Percentiles rank a stretch among this genome's conserved stretches.
Evolutionary conservation across 495 filamentous ascomycete species (phyloP).

Genomic region (Neurospora sp.): DNA sequence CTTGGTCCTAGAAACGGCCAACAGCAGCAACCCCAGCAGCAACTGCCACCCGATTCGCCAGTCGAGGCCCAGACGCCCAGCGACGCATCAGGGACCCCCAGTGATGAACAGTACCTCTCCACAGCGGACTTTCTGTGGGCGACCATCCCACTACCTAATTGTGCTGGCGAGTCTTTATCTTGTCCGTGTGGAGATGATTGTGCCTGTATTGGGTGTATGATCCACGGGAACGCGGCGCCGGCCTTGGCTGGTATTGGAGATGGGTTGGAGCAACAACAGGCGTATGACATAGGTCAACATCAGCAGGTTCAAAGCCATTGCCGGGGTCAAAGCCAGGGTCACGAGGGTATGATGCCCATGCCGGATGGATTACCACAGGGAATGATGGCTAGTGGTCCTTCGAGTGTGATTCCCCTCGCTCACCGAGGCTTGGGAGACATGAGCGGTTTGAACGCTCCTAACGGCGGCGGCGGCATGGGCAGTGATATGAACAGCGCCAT

Average conservation of each 20-base stretch:
- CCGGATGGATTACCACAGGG: background rate
- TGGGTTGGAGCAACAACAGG: background rate
- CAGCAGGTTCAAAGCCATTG: background rate
- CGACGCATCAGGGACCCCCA: constrained; percentile 23
- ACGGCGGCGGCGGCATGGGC: background rate
- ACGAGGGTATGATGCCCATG: background rate
- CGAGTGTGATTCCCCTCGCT: background rate
- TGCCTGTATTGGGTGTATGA: constrained; percentile 36
- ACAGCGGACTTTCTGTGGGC: constrained; percentile 41
- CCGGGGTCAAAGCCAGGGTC: background rate
- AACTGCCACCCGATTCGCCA: constrained; percentile 11
- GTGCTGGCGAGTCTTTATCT: constrained; percentile 26
- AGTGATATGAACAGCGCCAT: background rate
- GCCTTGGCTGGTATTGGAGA: background rate
- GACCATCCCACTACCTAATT: constrained; percentile 28
- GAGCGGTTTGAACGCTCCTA: background rate
- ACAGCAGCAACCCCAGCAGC: constrained; percentile 4
- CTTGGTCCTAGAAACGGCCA: background rate
- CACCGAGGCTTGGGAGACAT: background rate
- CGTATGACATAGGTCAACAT: background rate
- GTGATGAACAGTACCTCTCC: constrained; percentile 34
- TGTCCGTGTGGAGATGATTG: constrained; percentile 47
- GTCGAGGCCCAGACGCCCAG: constrained; percentile 24
- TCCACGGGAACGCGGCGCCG: constrained; percentile 3
- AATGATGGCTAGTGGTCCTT: background rate